Evolutionary conservation across 768 basidiomycete genomes (phyloP), one percentile per base, ranked within the genome.

Genomic region (Filobasidium wieringae): DNA sequence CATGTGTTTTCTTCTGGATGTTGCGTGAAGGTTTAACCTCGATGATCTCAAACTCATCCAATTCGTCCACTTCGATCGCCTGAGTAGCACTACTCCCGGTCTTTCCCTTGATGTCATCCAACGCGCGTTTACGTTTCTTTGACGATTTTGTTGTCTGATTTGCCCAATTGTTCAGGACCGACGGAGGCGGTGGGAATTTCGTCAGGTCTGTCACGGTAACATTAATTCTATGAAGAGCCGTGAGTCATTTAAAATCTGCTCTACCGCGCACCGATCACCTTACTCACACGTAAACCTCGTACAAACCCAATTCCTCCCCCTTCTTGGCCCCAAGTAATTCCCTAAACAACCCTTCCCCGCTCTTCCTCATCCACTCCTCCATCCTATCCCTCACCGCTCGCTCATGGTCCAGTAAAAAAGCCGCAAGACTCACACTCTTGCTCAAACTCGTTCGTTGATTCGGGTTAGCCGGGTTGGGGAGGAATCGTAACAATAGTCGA

Each of bases 221-320:
- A 50, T 56, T 60, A 47, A 60, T 56, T 7, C 58, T 59, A 24
- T 30, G n/a, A 34, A 17, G 2, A 12, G 31, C 47, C 22, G 33
- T n/a, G 26, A 31, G 24, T 24, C 17, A 24, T 22, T 52, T 30
- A 53, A 30, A 12, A 7, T 29, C 19, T 12, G 29, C 22, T 31
- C 17, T 6, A 12, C 2, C 29, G 12, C 8, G 2, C 47, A 50
- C n/a, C 27, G 9, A 15, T 17, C 36, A 17, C 8, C 24, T 9
- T 19, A 49, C 58, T 22, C 26, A 59, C 59, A 60, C 59, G 39
- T 60, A 60, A 15, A 51, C 59, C n/a, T 53, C 59, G 40, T 50
- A 60, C 29, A 26, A 45, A 24, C 27, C n/a, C 27, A 17, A 29
- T 22, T 37, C 51, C 14, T 39, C 26, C 4, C 31, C 32, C 17